phyloP scores from a whole-genome alignment of 129 eudicot genomes.

The Daucus carota region DNA sequence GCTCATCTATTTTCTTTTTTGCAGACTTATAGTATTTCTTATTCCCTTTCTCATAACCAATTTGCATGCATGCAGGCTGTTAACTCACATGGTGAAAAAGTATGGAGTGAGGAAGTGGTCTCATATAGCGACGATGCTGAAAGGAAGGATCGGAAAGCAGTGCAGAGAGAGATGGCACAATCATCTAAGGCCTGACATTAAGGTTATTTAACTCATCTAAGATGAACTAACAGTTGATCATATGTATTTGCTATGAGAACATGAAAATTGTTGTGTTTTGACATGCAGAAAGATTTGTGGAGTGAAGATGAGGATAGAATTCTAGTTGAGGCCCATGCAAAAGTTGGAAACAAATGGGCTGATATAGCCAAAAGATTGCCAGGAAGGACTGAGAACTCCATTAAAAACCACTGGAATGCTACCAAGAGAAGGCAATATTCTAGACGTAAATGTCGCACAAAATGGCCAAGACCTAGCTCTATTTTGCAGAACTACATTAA shows the following conservation, averaged over 20 bases:
- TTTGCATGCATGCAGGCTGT: constrained; percentile 34
- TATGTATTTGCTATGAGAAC: too few species aligned
- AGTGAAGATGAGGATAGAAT: constrained; percentile 81
- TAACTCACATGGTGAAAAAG: constrained; percentile 65
- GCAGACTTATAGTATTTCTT: not conserved
- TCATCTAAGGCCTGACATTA: constrained; percentile 83
- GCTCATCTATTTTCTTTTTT: not conserved
- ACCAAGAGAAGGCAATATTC: constrained; percentile 79
- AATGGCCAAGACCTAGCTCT: constrained; percentile 72
- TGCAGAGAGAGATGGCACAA: constrained; percentile 97
- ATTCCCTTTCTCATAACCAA: not conserved
- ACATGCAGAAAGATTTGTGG: constrained; percentile 76
- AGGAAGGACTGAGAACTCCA: constrained; percentile 83
- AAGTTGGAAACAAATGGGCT: constrained; percentile 92
- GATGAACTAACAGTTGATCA: too few species aligned
- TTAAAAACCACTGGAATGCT: constrained; percentile 91
- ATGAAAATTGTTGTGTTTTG: too few species aligned
- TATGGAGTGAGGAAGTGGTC: constrained; percentile 84
- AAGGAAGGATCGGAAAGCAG: constrained; percentile 85
- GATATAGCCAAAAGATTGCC: constrained; percentile 80
- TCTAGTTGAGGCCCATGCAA: constrained; percentile 54
- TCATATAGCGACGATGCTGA: constrained; percentile 60
- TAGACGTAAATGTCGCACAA: constrained; percentile 63
- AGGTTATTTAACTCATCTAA: constrained; percentile 23
- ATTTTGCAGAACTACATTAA: constrained; percentile 73